These are phyloP conservation scores for Byssothecium circinans DNA, from an alignment of 2,329 filamentous ascomycete genomes.

Conservation along the genomic window DNA sequence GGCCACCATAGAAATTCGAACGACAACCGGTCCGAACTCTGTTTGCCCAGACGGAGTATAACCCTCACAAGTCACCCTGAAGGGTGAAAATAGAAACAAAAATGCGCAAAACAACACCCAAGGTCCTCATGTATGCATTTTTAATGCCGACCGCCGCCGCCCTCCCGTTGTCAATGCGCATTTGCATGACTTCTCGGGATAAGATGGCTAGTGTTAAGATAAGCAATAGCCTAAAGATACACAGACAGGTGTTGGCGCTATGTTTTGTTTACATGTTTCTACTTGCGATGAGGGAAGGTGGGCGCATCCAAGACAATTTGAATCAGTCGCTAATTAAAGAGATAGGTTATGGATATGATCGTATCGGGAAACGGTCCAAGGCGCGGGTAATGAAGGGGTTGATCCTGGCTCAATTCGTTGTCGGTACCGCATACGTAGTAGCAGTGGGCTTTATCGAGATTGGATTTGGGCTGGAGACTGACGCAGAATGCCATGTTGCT, in stretches of 20 bases:
- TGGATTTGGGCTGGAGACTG: slow-evolving; percentile 30
- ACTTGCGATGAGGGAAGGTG: slow-evolving; percentile 23
- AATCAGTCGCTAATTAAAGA: too few relatives aligned
- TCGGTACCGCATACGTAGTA: slow-evolving; percentile 28
- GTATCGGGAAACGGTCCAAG: slow-evolving; percentile 14
- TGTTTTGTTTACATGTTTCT: slow-evolving; percentile 18
- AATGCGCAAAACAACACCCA: not conserved
- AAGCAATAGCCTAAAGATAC: not conserved
- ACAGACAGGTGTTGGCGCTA: slow-evolving; percentile 10
- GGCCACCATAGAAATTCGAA: too few relatives aligned
- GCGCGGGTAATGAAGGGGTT: slow-evolving; percentile 18
- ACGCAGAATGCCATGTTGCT: slow-evolving; percentile 31
- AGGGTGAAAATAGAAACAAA: not conserved
- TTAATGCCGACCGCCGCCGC: not conserved
- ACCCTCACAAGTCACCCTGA: not conserved
- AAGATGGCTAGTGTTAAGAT: not conserved
- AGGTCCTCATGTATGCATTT: not conserved
- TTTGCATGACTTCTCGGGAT: not conserved
- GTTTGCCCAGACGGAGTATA: not conserved
- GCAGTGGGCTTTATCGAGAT: slow-evolving; percentile 27
- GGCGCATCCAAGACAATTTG: too few relatives aligned
- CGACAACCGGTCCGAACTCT: not conserved
- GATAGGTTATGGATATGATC: slow-evolving; percentile 17
- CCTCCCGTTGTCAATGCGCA: not conserved
- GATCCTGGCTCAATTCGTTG: slow-evolving; percentile 21